phyloP scores from a whole-genome alignment of 768 basidiomycete species.

The Pseudohyphozyma bogoriensis region DNA sequence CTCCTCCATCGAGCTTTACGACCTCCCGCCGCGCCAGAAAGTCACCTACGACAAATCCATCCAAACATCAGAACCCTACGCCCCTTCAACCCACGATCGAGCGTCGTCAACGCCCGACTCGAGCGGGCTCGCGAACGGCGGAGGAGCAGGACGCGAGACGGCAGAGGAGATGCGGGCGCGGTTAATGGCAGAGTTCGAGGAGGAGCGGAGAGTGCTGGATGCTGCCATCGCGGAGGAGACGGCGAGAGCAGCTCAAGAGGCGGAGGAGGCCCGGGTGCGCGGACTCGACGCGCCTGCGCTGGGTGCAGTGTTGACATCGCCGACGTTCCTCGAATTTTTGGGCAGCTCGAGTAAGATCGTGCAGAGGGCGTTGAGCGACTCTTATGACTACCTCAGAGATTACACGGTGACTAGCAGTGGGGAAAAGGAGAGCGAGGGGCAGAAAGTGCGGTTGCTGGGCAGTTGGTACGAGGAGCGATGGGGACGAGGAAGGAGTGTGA shows the following conservation, averaged over 20 bases:
- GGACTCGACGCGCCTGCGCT: constrained; percentile 83
- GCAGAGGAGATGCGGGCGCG: constrained; percentile 70
- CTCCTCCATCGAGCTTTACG: constrained; percentile 2
- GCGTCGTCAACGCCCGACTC: constrained; percentile 45
- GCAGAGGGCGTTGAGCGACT: constrained; percentile 85
- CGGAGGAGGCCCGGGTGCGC: constrained; percentile 62
- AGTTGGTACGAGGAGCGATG: constrained; percentile 85
- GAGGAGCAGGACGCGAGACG: constrained; percentile 69
- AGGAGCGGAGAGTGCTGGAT: constrained; percentile 55
- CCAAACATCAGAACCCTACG: constrained; percentile 28
- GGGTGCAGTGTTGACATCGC: constrained; percentile 65
- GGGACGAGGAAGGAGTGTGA: constrained; percentile 86
- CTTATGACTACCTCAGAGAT: constrained; percentile 93
- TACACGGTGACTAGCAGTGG: constrained; percentile 62
- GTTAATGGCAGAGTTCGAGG: constrained; percentile 57
- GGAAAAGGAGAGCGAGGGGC: constrained; percentile 73
- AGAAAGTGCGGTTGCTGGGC: constrained; percentile 83
- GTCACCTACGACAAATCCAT: constrained; percentile 32
- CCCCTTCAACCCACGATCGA: constrained; percentile 19
- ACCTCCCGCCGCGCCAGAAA: constrained; percentile 13
- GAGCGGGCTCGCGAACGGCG: constrained; percentile 45
- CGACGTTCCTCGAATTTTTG: constrained; percentile 87
- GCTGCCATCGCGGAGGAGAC: constrained; percentile 74
- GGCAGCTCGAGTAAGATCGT: constrained; percentile 91
- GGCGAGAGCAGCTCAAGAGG: constrained; percentile 70